A percentile compares a stretch with the other conserved stretches of the same genome.
These are phyloP conservation scores for Dictyophora rubrovolvata DNA, from an alignment of 768 basidiomycete species.

Conservation along the genomic window DNA sequence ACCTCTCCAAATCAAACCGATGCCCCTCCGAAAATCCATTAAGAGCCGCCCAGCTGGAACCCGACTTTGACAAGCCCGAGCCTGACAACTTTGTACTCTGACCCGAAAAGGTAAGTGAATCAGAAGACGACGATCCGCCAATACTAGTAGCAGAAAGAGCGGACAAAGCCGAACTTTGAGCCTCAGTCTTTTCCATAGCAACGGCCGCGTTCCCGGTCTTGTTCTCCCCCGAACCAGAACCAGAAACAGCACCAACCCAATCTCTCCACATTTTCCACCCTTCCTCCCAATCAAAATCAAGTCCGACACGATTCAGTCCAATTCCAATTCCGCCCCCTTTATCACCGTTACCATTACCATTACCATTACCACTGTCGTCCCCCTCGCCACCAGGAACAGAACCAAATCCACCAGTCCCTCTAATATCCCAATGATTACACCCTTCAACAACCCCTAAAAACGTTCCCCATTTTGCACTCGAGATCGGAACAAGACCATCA, in stretches of 20 bases:
- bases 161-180: not conserved
- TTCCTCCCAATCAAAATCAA: constrained; percentile 26
- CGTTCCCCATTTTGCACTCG: constrained; percentile 88
- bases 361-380: not conserved
- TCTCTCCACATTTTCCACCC: constrained; percentile 19
- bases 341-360: not conserved
- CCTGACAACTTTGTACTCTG: no score
- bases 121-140: not conserved
- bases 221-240: constrained; percentile 12
- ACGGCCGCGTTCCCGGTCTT: constrained; percentile 16
- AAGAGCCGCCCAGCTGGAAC: constrained; percentile 18
- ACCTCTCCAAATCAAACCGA: constrained; percentile 74
- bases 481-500: constrained; percentile 86
- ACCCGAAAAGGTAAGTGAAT: no score
- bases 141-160: not conserved
- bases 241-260: constrained; percentile 14
- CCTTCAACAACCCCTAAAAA: constrained; percentile 85
- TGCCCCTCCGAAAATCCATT: constrained; percentile 41
- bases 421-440: constrained; percentile 93
- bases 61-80: not conserved
- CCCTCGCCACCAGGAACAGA: constrained; percentile 33
- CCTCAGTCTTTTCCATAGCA: constrained; percentile 1
- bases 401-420: constrained; percentile 77
- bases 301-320: not conserved
- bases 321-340: constrained; percentile 12